These are phyloP conservation scores for Lactarius deliciosus DNA, from an alignment of 768 basidiomycete genomes.

Conservation along the genomic window DNA sequence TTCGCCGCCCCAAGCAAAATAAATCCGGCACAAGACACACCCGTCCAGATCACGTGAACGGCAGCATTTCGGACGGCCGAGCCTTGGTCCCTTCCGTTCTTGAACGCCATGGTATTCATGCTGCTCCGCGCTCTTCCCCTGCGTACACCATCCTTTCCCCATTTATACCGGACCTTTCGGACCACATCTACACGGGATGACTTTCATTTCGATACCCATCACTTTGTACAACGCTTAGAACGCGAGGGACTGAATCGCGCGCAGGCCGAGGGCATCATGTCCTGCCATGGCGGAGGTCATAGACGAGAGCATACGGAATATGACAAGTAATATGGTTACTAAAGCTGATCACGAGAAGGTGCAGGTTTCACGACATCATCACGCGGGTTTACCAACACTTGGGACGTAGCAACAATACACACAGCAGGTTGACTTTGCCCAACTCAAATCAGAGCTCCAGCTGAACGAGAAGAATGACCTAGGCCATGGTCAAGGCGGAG, in stretches of 20 bases:
- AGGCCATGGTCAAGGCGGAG: conserved; percentile 91
- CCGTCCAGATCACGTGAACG: conserved; percentile 13
- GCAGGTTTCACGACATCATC: background rate
- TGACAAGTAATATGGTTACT: conserved; percentile 95
- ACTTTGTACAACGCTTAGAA: conserved; percentile 89
- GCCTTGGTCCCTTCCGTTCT: background rate
- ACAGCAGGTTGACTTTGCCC: conserved; percentile 95
- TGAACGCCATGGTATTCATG: conserved; percentile 1
- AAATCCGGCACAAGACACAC: background rate
- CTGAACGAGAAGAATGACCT: conserved; percentile 97
- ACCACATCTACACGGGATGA: conserved; percentile 33
- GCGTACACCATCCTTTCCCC: conserved; percentile 9
- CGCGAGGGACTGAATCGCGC: conserved; percentile 83
- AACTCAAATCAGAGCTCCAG: conserved; percentile 94
- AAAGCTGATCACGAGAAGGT: conserved; percentile 97
- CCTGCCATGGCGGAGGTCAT: conserved; percentile 95
- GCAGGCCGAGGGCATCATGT: conserved; percentile 97
- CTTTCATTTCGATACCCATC: conserved; percentile 95
- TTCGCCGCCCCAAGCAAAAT: background rate
- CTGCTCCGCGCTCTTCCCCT: conserved; percentile 12
- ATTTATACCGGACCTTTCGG: conserved; percentile 12
- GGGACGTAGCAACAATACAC: conserved; percentile 79
- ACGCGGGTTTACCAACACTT: background rate
- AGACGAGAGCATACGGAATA: conserved; percentile 93
- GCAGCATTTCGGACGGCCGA: background rate